Evolutionary conservation across 2,329 filamentous ascomycete genomes (phyloP).

Genomic region (Colletotrichum musicola): DNA sequence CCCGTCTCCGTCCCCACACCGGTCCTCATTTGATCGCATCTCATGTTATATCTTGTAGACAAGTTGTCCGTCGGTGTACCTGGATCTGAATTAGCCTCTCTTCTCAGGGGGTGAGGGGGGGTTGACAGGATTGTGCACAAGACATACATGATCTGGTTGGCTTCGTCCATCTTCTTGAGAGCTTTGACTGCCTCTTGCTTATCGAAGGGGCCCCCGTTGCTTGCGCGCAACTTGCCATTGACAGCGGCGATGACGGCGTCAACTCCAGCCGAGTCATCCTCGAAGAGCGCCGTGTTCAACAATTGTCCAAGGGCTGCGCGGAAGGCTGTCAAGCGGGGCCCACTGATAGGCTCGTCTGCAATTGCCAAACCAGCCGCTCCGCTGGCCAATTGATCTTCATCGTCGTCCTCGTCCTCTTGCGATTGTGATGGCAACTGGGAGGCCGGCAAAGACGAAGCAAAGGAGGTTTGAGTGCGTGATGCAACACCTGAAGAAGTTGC

Average conservation of each 20-base stretch:
- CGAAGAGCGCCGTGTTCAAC: conserved; percentile 85
- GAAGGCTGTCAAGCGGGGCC: conserved; percentile 79
- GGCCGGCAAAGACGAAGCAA: conserved; percentile 83
- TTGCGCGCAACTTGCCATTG: conserved; percentile 74
- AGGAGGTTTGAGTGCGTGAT: conserved; percentile 68
- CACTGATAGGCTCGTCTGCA: conserved; percentile 65
- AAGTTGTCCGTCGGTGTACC: conserved; percentile 72
- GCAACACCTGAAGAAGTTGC: conserved; percentile 52
- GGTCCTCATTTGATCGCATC: neutral
- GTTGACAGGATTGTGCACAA: neutral
- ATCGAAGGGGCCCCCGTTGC: conserved; percentile 72
- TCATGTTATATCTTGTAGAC: conserved; percentile 75
- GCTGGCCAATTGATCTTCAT: conserved; percentile 60
- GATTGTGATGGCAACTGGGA: conserved; percentile 73
- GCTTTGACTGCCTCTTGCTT: conserved; percentile 81
- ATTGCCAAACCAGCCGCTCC: conserved; percentile 58
- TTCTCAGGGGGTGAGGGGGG: neutral
- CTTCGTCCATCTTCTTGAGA: conserved; percentile 81
- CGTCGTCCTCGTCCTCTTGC: conserved; percentile 54
- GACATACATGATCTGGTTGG: conserved; percentile 93
- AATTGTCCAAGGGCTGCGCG: conserved; percentile 84
- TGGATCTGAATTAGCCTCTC: conserved; percentile 45
- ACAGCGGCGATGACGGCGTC: conserved; percentile 82
- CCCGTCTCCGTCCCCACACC: conserved; percentile 19
- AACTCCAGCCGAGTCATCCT: conserved; percentile 84